Evolutionary conservation across 306 rosid genomes (phyloP).

Genomic region (Ceratonia siliqua): DNA sequence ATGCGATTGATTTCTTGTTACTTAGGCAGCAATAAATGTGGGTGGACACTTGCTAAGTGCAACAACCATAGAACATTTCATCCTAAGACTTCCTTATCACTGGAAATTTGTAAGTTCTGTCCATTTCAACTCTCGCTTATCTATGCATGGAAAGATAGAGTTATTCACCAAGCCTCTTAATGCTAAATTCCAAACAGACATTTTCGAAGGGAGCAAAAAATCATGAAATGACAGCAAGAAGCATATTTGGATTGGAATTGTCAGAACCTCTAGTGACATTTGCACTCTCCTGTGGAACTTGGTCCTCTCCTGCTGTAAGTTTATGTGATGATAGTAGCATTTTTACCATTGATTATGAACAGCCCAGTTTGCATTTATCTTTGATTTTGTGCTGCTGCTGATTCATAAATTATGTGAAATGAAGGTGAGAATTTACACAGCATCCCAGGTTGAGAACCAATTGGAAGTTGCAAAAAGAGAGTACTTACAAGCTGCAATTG

Average conservation of each 20-base stretch:
- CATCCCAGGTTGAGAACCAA: slow-evolving; percentile 81
- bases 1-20: slow-evolving; percentile 29
- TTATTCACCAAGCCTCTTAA: slow-evolving; percentile 27
- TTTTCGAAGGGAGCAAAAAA: slow-evolving; percentile 63
- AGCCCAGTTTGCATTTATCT: neutral
- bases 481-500: slow-evolving; percentile 81
- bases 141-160: slow-evolving; percentile 15
- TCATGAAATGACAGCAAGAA: slow-evolving; percentile 73
- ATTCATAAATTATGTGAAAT: slow-evolving; percentile 37
- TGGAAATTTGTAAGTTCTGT: slow-evolving; percentile 79
- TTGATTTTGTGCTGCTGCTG: neutral
- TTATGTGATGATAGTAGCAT: slow-evolving; percentile 12
- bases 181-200: slow-evolving; percentile 46
- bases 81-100: slow-evolving; percentile 88
- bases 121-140: slow-evolving; percentile 34
- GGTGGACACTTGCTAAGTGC: slow-evolving; percentile 80
- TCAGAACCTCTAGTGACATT: slow-evolving; percentile 96
- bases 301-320: slow-evolving; percentile 99
- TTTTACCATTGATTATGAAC: too few species aligned
- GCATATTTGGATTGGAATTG: slow-evolving; percentile 72
- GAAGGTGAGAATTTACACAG: slow-evolving; percentile 92
- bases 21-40: slow-evolving; percentile 80
- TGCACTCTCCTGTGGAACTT: slow-evolving; percentile 95
- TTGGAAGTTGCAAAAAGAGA: slow-evolving; percentile 86
- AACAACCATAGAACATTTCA: slow-evolving; percentile 87